Evolutionary conservation across 2,329 filamentous ascomycete genomes (phyloP), one percentile per base, ranked within the genome.

Genomic region (Verticillium dahliae): DNA sequence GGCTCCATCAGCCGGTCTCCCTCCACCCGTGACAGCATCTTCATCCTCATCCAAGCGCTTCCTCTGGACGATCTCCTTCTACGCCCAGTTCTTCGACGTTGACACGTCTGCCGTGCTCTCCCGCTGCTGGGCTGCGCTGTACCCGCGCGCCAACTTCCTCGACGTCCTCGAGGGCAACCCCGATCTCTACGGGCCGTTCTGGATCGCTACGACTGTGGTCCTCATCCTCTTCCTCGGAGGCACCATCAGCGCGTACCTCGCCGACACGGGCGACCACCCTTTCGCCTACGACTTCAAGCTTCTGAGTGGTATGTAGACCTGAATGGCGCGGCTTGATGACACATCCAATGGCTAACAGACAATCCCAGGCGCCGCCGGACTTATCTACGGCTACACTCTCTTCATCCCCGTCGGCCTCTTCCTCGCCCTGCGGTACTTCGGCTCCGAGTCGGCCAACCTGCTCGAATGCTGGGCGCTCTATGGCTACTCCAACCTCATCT

Each of bases 41-140:
- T 73, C 74, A 6, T 72, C 69, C 1, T 69, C 73, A 13, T 76
- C 77, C 15, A 98, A 98, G 78, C 91, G 91, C 71, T 92, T 89
- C 79, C 90, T 98, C 66, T 99, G 95, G 95, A 88, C 88, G 56
- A 81, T 98, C 65, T 87, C 87, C 62, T 99, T 97, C 81, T 99
- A 99, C 80, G 87, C 92, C 61, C 95, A 97, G 78, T 98, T 95
- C 85, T 99, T 99, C 79, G 95, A 99, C 73, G 94, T 99, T 66
- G 95, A 99, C 78, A 98, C 95, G 1, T 88, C 85, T 63, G 91
- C 95, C 60, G 93, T 99, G 22, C 79, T 97, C 61, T 83, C 88
- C 70, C 90, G 95, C 67, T 98, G 95, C 77, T 88, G 88, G 75
- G 90, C 92, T 1, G 89, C 94, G n/a, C 80, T 98, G 45, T 97